A percentile compares a stretch with the other conserved stretches of the same genome.
Conservation (phyloP, 1,284 basidiomycete genomes). For the Sanghuangporus sanghuang region DNA sequence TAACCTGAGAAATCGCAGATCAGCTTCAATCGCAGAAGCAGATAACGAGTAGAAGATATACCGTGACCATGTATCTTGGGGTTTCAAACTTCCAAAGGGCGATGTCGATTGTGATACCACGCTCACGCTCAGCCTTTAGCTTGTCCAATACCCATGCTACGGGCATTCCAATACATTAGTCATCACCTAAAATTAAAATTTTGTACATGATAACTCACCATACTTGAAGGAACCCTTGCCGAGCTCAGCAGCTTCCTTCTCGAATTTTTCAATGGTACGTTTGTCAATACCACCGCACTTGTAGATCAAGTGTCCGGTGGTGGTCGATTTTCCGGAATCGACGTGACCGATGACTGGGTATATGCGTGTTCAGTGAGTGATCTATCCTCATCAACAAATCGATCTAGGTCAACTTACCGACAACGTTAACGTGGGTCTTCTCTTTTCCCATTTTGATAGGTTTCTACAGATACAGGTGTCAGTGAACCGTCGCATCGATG, state of each 20-base stretch:
- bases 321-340: slow-evolving; percentile 99
- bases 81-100: slow-evolving; percentile 99
- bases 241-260: slow-evolving; percentile 99
- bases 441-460: slow-evolving; percentile 83
- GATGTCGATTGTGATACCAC: slow-evolving; percentile 99
- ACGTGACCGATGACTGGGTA: slow-evolving; percentile 91
- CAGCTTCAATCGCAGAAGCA: slow-evolving; percentile 18
- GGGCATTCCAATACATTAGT: slow-evolving; percentile 19
- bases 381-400: slow-evolving; percentile 17
- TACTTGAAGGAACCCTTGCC: slow-evolving; percentile 99
- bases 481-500: slow-evolving; percentile 20
- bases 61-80: slow-evolving; percentile 86
- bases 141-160: slow-evolving; percentile 99
- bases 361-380: slow-evolving; percentile 27
- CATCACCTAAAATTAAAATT: slow-evolving; percentile 14
- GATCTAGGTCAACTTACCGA: slow-evolving; percentile 52
- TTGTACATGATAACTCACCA: slow-evolving; percentile 45
- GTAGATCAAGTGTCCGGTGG: slow-evolving; percentile 99
- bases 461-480: slow-evolving; percentile 34
- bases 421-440: slow-evolving; percentile 87
- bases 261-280: slow-evolving; percentile 99
- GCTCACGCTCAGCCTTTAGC: slow-evolving; percentile 99
- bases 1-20: slow-evolving; percentile 55
- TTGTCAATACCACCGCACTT: slow-evolving; percentile 99
- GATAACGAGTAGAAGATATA: slow-evolving; percentile 35